A percentile compares a stretch with the other conserved stretches of the same genome.
Conservation (phyloP, 2,329 filamentous ascomycete genomes). For the Coniella vitis region DNA sequence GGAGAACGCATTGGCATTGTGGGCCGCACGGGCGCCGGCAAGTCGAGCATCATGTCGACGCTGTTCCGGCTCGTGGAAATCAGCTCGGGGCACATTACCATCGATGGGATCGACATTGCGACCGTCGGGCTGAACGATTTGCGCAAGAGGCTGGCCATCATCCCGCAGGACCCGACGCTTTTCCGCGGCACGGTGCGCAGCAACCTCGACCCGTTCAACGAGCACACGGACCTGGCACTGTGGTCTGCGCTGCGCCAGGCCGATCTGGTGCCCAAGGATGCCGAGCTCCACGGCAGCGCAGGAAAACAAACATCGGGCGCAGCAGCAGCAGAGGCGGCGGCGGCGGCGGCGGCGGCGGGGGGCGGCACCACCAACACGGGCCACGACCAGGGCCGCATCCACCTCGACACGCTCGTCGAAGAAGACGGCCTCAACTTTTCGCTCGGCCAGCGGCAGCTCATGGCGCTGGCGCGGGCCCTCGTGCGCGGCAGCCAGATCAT, state of each 20-base stretch:
- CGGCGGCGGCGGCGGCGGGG: too few species aligned
- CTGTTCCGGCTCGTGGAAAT: constrained; percentile 53
- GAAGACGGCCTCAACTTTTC: constrained; percentile 97
- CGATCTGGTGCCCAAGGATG: constrained; percentile 52
- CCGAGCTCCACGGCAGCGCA: constrained; percentile 22
- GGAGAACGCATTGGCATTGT: constrained; percentile 73
- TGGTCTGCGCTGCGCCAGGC: constrained; percentile 74
- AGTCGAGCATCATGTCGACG: constrained; percentile 57
- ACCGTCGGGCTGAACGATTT: constrained; percentile 54
- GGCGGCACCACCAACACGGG: constrained; percentile 19
- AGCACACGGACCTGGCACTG: constrained; percentile 70
- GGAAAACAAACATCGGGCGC: too few species aligned
- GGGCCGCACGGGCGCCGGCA: constrained; percentile 59
- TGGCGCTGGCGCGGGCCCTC: constrained; percentile 86
- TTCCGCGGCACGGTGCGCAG: constrained; percentile 68
- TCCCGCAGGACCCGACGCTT: constrained; percentile 60
- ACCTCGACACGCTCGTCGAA: constrained; percentile 79
- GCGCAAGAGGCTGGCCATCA: constrained; percentile 55
- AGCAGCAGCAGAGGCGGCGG: too few species aligned
- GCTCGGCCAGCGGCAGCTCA: constrained; percentile 87
- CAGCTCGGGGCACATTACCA: constrained; percentile 33
- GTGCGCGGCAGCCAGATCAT: constrained; percentile 87
- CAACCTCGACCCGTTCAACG: constrained; percentile 74
- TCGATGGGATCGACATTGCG: constrained; percentile 46
- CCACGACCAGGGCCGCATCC: constrained; percentile 51